Evolutionary conservation across 352 stramenopile genomes (phyloP).

Genomic region (Blastocystis sp.): DNA sequence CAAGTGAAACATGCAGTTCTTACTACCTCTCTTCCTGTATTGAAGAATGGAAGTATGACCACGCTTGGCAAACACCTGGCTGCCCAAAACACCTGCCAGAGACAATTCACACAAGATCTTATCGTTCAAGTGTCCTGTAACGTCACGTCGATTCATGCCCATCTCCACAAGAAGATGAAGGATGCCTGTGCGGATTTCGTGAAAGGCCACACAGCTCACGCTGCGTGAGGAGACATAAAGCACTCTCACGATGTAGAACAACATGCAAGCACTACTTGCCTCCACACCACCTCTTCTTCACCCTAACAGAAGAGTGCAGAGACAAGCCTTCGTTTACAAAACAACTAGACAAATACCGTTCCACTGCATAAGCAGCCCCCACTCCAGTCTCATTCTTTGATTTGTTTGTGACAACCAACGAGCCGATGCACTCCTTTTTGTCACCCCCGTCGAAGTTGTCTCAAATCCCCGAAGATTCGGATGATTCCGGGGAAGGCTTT

Average conservation of each 20-base stretch:
- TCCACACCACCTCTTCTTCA: background rate
- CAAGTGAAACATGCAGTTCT: background rate
- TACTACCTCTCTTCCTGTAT: background rate
- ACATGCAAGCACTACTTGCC: background rate
- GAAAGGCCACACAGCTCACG: background rate
- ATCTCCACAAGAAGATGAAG: background rate
- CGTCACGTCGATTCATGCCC: background rate
- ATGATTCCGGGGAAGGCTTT: background rate
- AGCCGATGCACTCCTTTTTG: conserved; percentile 1
- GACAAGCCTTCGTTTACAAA: background rate
- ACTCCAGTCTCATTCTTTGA: background rate
- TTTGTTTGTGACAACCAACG: background rate
- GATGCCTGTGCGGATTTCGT: background rate
- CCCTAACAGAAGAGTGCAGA: background rate
- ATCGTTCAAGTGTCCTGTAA: background rate
- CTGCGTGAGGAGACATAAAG: too few species aligned
- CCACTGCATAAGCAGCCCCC: background rate
- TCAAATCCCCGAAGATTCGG: conserved; percentile 15
- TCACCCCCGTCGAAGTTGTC: background rate
- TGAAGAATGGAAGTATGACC: background rate
- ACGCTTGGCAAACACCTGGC: background rate
- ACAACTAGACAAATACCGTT: background rate
- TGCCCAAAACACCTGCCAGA: background rate
- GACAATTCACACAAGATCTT: background rate
- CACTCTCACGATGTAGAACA: background rate